Percentiles rank a stretch among this genome's conserved stretches.
Conservation (phyloP, 1,284 basidiomycete species). For the Puccinia horiana region DNA sequence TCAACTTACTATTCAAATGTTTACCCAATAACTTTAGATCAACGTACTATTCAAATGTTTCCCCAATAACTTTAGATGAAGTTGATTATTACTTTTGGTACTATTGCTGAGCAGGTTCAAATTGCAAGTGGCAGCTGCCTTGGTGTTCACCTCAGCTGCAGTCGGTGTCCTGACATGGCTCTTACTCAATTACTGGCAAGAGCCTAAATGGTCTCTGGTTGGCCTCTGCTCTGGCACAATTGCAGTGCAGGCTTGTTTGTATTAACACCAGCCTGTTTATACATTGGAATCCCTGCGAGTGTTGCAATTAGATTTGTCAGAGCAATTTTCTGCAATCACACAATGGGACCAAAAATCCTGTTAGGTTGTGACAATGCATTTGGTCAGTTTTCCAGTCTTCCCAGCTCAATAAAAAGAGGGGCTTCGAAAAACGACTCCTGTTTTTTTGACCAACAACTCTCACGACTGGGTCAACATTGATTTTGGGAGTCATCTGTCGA, state of each 20-base stretch:
- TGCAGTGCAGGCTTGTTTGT: slow-evolving; percentile 71
- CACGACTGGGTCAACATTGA: too few relatives aligned
- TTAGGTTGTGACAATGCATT: slow-evolving; percentile 74
- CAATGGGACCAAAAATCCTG: slow-evolving; percentile 85
- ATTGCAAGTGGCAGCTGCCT: slow-evolving; percentile 81
- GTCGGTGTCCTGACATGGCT: slow-evolving; percentile 61
- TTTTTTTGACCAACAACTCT: too few relatives aligned
- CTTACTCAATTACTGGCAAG: slow-evolving; percentile 56
- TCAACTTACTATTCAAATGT: neutral
- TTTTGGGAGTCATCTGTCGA: too few relatives aligned
- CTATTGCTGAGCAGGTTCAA: slow-evolving; percentile 84
- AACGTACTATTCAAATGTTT: too few relatives aligned
- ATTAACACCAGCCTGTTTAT: slow-evolving; percentile 89
- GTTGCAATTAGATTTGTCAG: slow-evolving; percentile 82
- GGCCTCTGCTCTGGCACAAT: slow-evolving; percentile 96
- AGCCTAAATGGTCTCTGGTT: slow-evolving; percentile 62
- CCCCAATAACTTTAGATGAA: too few relatives aligned
- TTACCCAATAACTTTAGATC: slow-evolving; percentile 57
- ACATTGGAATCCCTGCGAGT: slow-evolving; percentile 79
- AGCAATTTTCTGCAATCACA: slow-evolving; percentile 85
- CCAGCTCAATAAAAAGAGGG: neutral
- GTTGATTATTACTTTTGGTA: slow-evolving; percentile 76
- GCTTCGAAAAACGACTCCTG: too few relatives aligned
- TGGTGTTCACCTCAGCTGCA: slow-evolving; percentile 73
- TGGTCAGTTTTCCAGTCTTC: slow-evolving; percentile 65